A percentile compares a stretch with the other conserved stretches of the same genome.
phyloP scores from a whole-genome alignment of 2,329 filamentous ascomycete genomes.

The Pseudocercospora eumusae region DNA sequence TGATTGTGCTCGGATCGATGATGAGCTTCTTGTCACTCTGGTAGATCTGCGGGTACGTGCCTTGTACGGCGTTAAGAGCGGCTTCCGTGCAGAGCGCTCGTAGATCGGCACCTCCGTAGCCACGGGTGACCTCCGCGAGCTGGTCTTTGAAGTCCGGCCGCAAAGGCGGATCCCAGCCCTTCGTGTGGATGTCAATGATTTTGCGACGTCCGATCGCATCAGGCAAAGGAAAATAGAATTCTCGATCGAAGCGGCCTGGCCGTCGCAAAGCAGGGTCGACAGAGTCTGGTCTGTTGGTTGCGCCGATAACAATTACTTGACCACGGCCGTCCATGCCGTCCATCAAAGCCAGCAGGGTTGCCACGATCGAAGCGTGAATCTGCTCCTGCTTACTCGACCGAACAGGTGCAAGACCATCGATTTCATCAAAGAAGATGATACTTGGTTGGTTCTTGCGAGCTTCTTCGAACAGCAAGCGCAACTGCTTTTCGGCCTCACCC shows the following conservation, averaged over 20 bases:
- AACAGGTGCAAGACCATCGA: constrained; percentile 93
- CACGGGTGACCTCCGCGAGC: constrained; percentile 86
- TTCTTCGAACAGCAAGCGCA: constrained; percentile 91
- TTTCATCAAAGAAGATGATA: constrained; percentile 99
- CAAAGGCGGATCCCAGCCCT: constrained; percentile 81
- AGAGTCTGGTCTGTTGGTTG: constrained; percentile 95
- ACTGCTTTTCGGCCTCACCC: constrained; percentile 92
- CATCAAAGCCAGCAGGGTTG: constrained; percentile 90
- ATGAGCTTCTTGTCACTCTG: constrained; percentile 83
- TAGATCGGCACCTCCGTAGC: constrained; percentile 93
- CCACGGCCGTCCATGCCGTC: constrained; percentile 98
- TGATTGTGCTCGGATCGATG: constrained; percentile 81
- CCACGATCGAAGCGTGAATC: constrained; percentile 96
- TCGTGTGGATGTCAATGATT: constrained; percentile 94
- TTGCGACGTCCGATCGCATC: constrained; percentile 75
- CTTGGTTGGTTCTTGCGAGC: constrained; percentile 93
- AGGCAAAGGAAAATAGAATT: constrained; percentile 96
- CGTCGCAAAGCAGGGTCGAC: constrained; percentile 94
- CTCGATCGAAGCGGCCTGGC: constrained; percentile 91
- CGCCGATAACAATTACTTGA: constrained; percentile 97
- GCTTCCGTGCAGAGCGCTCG: constrained; percentile 94
- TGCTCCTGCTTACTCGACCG: constrained; percentile 98
- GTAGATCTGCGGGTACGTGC: constrained; percentile 96
- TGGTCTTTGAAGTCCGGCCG: constrained; percentile 76
- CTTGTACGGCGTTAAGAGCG: constrained; percentile 90